A percentile compares a stretch with the other conserved stretches of the same genome.
Evolutionary conservation across 2,329 filamentous ascomycete genomes (phyloP).

Genomic region (Emmonsia crescens): DNA sequence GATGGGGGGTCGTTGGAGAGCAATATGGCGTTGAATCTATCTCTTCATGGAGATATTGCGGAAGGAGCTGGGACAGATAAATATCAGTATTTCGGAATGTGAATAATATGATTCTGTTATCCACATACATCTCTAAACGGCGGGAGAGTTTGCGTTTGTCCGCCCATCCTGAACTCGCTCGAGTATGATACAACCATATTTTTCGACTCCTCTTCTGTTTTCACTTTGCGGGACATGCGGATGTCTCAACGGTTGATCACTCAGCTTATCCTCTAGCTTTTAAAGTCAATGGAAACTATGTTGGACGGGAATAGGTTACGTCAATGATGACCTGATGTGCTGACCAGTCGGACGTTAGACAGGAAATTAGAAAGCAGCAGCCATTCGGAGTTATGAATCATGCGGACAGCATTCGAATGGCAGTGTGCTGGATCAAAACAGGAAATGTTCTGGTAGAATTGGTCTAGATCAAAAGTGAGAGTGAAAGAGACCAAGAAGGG

Average conservation of each 20-base stretch:
- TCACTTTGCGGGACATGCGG: constrained; percentile 27
- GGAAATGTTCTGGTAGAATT: neutral
- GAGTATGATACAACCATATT: constrained; percentile 32
- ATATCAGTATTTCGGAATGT: neutral
- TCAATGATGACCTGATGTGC: neutral
- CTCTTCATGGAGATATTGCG: constrained; percentile 32
- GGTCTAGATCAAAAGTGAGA: constrained; percentile 1
- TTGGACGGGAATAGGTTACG: constrained; percentile 1
- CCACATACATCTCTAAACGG: constrained; percentile 29
- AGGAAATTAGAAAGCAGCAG: neutral
- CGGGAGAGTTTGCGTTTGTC: constrained; percentile 26
- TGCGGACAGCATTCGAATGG: constrained; percentile 5
- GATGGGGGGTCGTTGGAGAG: constrained; percentile 17
- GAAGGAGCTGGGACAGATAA: constrained; percentile 22
- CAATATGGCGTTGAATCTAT: constrained; percentile 31
- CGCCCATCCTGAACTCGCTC: constrained; percentile 20
- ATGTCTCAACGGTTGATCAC: constrained; percentile 3
- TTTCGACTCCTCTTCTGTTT: constrained; percentile 21
- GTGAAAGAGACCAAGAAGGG: neutral
- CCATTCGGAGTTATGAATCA: constrained; percentile 3
- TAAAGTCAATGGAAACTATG: constrained; percentile 1
- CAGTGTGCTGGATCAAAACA: constrained; percentile 3
- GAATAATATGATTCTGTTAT: neutral
- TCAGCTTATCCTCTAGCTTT: constrained; percentile 5
- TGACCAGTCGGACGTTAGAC: constrained; percentile 5